Conservation (phyloP, 352 stramenopile species). For the Globisporangium spinosum region DNA sequence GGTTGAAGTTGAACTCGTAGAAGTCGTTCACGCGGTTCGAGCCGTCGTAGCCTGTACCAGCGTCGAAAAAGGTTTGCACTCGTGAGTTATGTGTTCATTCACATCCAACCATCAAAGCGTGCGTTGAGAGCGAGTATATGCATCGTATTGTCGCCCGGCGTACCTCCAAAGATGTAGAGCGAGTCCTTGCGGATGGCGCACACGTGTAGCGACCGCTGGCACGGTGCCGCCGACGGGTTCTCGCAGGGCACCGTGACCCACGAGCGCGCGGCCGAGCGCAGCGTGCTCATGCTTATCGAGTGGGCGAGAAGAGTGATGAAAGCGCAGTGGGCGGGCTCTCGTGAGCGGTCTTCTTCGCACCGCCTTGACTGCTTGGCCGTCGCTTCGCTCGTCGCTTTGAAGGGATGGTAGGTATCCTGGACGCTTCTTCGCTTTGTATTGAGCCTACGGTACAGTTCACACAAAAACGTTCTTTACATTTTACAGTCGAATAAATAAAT, state of each 20-base stretch:
- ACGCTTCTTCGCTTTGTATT: no score
- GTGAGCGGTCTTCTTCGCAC: background rate
- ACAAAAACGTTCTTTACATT: no score
- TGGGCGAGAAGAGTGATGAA: no score
- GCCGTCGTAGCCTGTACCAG: slow-evolving; percentile 84
- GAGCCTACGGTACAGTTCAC: no score
- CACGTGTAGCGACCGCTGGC: slow-evolving; percentile 92
- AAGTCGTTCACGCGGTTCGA: slow-evolving; percentile 93
- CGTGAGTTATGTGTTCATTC: background rate
- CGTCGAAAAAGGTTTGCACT: background rate
- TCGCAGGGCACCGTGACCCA: slow-evolving; percentile 77
- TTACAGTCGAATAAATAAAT: no score
- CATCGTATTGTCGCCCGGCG: background rate
- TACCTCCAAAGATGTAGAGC: slow-evolving; percentile 92
- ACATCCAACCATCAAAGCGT: background rate
- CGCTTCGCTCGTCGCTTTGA: background rate
- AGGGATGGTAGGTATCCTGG: no score
- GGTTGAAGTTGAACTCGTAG: slow-evolving; percentile 90
- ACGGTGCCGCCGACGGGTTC: slow-evolving; percentile 81
- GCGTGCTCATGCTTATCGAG: slow-evolving; percentile 22
- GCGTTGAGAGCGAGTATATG: background rate
- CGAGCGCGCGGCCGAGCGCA: slow-evolving; percentile 48
- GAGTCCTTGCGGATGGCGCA: slow-evolving; percentile 89
- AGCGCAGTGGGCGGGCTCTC: background rate
- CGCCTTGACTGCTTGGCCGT: background rate